phyloP scores from a whole-genome alignment of 768 basidiomycete genomes.

The Pleurotus pulmonarius region DNA sequence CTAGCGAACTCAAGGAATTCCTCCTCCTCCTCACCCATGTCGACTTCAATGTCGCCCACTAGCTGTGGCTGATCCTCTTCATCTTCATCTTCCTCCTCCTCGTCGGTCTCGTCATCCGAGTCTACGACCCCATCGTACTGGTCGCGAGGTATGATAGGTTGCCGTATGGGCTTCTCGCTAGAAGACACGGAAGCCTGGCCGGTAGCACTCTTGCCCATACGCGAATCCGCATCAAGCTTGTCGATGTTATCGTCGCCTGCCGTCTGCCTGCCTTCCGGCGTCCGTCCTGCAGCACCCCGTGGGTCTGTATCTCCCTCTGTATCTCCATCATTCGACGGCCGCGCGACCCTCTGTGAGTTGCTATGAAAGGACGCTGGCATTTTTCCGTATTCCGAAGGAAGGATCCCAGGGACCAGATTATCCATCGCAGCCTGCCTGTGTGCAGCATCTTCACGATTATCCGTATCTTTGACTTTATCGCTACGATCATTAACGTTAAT shows the following conservation, averaged over 20 bases:
- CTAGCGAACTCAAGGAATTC: slow-evolving; percentile 95
- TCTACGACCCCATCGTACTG: slow-evolving; percentile 83
- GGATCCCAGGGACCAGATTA: slow-evolving; percentile 75
- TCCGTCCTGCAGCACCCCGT: neutral
- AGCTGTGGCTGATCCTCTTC: slow-evolving; percentile 85
- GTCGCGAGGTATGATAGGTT: slow-evolving; percentile 78
- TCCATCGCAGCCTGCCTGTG: slow-evolving; percentile 69
- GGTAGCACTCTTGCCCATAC: neutral
- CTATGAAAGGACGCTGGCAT: slow-evolving; percentile 71
- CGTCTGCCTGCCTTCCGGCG: neutral
- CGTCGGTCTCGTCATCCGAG: slow-evolving; percentile 74
- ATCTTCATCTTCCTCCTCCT: slow-evolving; percentile 49
- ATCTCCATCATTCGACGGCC: slow-evolving; percentile 40
- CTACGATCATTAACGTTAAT: slow-evolving; percentile 49
- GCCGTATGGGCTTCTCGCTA: slow-evolving; percentile 52
- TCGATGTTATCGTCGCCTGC: neutral
- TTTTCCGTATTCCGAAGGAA: slow-evolving; percentile 82
- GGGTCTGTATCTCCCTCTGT: slow-evolving; percentile 23
- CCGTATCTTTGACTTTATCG: slow-evolving; percentile 18
- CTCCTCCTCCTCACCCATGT: slow-evolving; percentile 91
- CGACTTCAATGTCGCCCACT: slow-evolving; percentile 79
- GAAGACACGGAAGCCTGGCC: slow-evolving; percentile 17
- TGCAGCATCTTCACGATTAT: slow-evolving; percentile 12
- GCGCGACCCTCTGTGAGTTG: slow-evolving; percentile 66
- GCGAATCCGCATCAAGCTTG: neutral